Base-by-base conservation (phyloP, 2,329 filamentous ascomycete genomes). In the Drechslerella coelobrocha region DNA sequence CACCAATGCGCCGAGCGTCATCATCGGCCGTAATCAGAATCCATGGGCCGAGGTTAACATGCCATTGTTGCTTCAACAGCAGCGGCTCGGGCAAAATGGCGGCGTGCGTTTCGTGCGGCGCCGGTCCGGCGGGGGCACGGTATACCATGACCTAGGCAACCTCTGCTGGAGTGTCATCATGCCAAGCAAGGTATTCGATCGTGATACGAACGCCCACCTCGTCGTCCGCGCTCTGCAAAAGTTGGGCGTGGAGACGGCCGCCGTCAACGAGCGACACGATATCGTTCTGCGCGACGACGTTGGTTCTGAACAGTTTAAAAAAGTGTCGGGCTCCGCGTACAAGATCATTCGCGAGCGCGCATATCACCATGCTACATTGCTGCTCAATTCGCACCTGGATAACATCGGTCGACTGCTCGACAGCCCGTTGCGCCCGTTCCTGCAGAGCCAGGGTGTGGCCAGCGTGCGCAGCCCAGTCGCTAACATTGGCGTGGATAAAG, bases 1-100 rank as follows among this genome's bases (percentile, higher is more conserved):
- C 81, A 85, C 87, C 76, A 97, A 99, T 80, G 80, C 86, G 37
- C 92, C 93, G 0, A 92, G 90, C 78, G 84, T 99, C 68, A 88
- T 99, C 77, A 88, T 99, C 74, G 94, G 94, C 45, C 88, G 94
- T 69, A 99, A 99, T 78, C 94, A 99, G 81, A 99, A 99, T 78
- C 94, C 94, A 59, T 99, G 93, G 94, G 83, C 91, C 7, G 94
- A 99, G 81, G 87, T 91, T 72, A 90, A 96, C 77, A 83, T 97
- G 7, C 80, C 80, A 39, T 82, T 86, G 0, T 81, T 96, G 7
- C 19, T n/a, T 7, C 41, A 21, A 6, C 14, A 19, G 41, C 41
- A 45, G 41, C 76, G 79, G 76, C 73, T 78, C 73, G 31, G 75
- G 73, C 45, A 72, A 23, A 60, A 68, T 12, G 54, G 62, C 56